Evolutionary conservation across 1,139 yeast genomes (phyloP).

Genomic region (Candida sojae): DNA sequence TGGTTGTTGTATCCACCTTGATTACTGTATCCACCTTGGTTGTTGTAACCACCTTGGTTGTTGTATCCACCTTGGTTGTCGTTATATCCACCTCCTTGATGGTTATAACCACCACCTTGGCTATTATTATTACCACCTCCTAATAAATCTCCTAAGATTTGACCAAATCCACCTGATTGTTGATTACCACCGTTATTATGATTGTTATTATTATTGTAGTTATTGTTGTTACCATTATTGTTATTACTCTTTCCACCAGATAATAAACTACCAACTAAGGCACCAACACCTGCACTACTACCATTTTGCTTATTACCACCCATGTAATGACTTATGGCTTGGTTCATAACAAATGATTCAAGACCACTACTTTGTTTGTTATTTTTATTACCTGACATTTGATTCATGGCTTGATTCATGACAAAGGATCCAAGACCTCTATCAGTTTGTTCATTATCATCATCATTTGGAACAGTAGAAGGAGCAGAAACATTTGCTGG

Average conservation of each 20-base stretch:
- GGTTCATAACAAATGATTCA: slow-evolving; percentile 15
- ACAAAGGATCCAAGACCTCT: slow-evolving; percentile 16
- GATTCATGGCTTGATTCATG: slow-evolving; percentile 14
- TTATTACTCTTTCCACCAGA: slow-evolving; percentile 6
- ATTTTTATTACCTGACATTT: slow-evolving; percentile 2
- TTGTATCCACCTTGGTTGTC: slow-evolving; percentile 2
- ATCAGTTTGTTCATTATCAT: slow-evolving; percentile 11
- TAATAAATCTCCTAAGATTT: slow-evolving; percentile 2
- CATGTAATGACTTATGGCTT: slow-evolving; percentile 9
- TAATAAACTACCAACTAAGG: slow-evolving; percentile 14
- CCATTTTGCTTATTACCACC: slow-evolving; percentile 8
- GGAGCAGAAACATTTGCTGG: slow-evolving; percentile 4
- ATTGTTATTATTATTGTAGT: slow-evolving; percentile 1
- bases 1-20: neutral
- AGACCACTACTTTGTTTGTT: slow-evolving; percentile 11
- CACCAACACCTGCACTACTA: slow-evolving; percentile 11
- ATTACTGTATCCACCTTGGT: slow-evolving; percentile 5
- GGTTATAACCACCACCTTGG: slow-evolving; percentile 4
- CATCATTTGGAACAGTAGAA: neutral
- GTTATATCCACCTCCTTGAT: slow-evolving; percentile 4
- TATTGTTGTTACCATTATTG: slow-evolving; percentile 3
- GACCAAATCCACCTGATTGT: slow-evolving; percentile 3
- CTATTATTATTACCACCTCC: slow-evolving; percentile 7
- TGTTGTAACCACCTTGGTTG: neutral
- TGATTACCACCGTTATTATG: slow-evolving; percentile 2